Conservation (phyloP, 768 basidiomycete species). For the Pleurotus citrinopileatus region DNA sequence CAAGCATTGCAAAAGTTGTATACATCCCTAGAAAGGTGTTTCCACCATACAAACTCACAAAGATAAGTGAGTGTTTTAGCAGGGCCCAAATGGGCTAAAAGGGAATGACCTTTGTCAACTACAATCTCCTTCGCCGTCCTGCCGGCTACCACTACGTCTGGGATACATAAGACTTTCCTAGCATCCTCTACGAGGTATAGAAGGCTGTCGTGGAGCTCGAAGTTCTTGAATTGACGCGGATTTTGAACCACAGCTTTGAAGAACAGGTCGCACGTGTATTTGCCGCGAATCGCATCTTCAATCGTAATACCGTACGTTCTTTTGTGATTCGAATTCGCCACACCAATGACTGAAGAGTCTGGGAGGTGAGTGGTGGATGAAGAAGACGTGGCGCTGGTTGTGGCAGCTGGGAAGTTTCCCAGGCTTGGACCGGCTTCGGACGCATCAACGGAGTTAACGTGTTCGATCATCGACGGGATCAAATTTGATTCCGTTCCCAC, state of each 20-base stretch:
- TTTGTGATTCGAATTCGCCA: no score
- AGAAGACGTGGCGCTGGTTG: no score
- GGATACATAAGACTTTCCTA: constrained; percentile 17
- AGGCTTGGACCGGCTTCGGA: no score
- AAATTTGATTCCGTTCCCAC: no score
- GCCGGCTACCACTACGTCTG: constrained; percentile 8
- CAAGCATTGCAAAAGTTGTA: constrained; percentile 25
- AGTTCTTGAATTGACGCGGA: constrained; percentile 17
- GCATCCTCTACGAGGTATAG: constrained; percentile 15
- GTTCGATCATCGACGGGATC: no score
- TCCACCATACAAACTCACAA: constrained; percentile 18
- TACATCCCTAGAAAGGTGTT: constrained; percentile 22
- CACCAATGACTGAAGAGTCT: no score
- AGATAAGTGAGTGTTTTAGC: constrained; percentile 28
- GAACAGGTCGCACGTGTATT: constrained; percentile 19
- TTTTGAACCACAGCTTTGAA: constrained; percentile 16
- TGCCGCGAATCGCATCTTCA: constrained; percentile 4
- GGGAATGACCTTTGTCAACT: constrained; percentile 20
- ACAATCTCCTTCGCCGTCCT: constrained; percentile 22
- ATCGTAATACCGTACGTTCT: no score
- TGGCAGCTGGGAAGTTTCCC: no score
- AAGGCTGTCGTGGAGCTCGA: constrained; percentile 13
- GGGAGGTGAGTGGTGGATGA: no score
- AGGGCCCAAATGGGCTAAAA: constrained; percentile 27
- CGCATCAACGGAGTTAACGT: no score